Evolutionary conservation across 176 grass and related monocot species (phyloP), one percentile per base, ranked within the genome.

Genomic region (Typha latifolia): DNA sequence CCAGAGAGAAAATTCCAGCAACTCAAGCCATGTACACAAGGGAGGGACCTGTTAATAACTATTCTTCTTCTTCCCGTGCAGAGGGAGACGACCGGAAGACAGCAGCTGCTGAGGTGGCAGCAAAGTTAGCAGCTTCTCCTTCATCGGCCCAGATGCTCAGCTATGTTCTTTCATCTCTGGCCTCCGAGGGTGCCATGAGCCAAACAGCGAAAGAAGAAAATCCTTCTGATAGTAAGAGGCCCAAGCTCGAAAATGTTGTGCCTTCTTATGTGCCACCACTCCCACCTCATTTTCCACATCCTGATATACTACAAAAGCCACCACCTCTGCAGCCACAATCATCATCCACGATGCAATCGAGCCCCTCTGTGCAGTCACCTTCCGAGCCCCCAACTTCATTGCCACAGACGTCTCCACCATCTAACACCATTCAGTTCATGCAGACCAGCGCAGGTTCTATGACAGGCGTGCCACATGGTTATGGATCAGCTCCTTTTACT

Each of bases 1-100:
- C 49, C 62, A 49, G 72, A 61, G 74, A 77, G 31, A 75, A 72
- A 72, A 71, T 75, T 31, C 84, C 79, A 49, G 68, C 79, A 11
- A 61, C 37, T 79, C 57, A 61, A 64, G 62, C 69, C n/a, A 20
- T 66, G 51, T 84, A 78, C 79, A 79, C 71, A 21, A 64, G 73
- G 64, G 77, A 74, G 47, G 64, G 48, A 79, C 47, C 62, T 32
- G 47, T 20, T 11, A 37, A 18, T 10, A 18, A 57, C 52, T 15
- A 15, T 10, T 20, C 52, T 48, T 31, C 52, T 48, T 31, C 20
- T 63, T 23, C 71, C 47, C 14, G 15, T 51, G 2, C 57, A 6
- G 71, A 26, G 3, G 48, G 49, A 18, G 61, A 49, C 12, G 18
- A 64, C 15, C 61, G 9, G 23, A 73, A 63, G 14, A 51, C 59